Conservation (phyloP, 163 green algal species). For the Prototheca cutis region DNA sequence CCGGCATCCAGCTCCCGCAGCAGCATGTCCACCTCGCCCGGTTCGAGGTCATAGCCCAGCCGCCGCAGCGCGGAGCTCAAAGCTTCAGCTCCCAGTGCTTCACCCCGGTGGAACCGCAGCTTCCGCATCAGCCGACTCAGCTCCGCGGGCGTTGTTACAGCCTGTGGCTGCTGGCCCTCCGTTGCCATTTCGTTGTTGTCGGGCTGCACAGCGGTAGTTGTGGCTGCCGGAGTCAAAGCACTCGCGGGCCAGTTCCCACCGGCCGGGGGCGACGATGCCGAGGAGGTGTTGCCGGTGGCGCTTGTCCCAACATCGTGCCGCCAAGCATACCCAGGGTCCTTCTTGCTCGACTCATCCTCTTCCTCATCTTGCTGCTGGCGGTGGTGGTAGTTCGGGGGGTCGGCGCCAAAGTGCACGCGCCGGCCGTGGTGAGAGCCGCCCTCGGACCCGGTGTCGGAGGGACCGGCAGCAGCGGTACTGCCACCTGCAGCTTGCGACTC, state of each 20-base stretch:
- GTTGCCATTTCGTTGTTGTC: no score
- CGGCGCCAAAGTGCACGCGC: neutral
- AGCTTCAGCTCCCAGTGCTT: conserved; percentile 38
- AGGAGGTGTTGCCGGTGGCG: no score
- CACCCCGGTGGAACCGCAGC: conserved; percentile 29
- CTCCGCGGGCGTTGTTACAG: conserved; percentile 20
- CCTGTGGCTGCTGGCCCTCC: neutral
- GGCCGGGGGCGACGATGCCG: no score
- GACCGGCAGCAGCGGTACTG: neutral
- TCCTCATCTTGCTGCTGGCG: no score
- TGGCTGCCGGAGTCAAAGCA: no score
- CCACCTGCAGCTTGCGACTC: no score
- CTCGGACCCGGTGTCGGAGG: neutral
- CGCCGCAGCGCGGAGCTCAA: conserved; percentile 41
- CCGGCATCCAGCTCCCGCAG: conserved; percentile 35
- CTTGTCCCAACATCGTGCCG: no score
- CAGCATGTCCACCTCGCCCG: conserved; percentile 43
- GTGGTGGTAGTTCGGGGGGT: neutral
- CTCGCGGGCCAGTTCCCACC: no score
- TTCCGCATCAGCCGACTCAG: conserved; percentile 36
- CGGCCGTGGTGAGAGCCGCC: neutral
- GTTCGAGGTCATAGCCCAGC: conserved; percentile 57
- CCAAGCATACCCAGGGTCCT: no score
- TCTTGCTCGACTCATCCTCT: no score
- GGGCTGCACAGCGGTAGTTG: no score